A percentile compares a stretch with the other conserved stretches of the same genome.
These are phyloP conservation scores for Arthrinium phaeospermum DNA, from an alignment of 2,329 filamentous ascomycete genomes.

Conservation along the genomic window DNA sequence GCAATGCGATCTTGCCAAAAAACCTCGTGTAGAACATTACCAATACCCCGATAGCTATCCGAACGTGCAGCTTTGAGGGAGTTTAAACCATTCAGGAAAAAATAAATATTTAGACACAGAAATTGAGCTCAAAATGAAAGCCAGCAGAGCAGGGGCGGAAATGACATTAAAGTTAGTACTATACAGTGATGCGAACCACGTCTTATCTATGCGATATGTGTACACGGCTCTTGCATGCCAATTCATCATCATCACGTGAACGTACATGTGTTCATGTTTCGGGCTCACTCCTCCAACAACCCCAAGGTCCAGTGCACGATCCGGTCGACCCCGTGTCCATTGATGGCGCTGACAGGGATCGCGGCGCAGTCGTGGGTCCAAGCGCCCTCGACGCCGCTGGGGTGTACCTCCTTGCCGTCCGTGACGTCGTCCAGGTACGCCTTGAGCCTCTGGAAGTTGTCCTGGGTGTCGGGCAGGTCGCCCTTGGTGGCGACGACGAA, in stretches of 20 bases:
- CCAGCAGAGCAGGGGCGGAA: neutral
- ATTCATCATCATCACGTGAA: neutral
- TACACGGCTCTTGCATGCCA: neutral
- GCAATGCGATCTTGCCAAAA: neutral
- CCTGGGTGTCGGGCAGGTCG: slow-evolving; percentile 78
- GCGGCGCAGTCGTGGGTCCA: slow-evolving; percentile 69
- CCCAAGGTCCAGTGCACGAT: slow-evolving; percentile 76
- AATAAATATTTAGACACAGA: neutral
- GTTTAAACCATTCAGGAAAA: neutral
- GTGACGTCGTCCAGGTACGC: slow-evolving; percentile 73
- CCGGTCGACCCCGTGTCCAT: slow-evolving; percentile 79
- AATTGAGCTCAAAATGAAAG: neutral
- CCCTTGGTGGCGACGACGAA: slow-evolving; percentile 95
- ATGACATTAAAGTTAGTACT: neutral
- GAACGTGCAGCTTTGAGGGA: neutral
- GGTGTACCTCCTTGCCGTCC: slow-evolving; percentile 69
- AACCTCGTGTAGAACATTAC: neutral
- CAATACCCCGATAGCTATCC: neutral
- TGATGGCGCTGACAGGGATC: slow-evolving; percentile 89
- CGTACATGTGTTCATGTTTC: neutral
- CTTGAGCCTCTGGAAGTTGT: slow-evolving; percentile 74
- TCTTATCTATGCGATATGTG: neutral
- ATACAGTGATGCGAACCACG: neutral
- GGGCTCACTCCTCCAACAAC: slow-evolving; percentile 58
- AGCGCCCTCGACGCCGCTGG: slow-evolving; percentile 65